Conservation (phyloP, 2,329 filamentous ascomycete genomes). For the Colletotrichum sp. region DNA sequence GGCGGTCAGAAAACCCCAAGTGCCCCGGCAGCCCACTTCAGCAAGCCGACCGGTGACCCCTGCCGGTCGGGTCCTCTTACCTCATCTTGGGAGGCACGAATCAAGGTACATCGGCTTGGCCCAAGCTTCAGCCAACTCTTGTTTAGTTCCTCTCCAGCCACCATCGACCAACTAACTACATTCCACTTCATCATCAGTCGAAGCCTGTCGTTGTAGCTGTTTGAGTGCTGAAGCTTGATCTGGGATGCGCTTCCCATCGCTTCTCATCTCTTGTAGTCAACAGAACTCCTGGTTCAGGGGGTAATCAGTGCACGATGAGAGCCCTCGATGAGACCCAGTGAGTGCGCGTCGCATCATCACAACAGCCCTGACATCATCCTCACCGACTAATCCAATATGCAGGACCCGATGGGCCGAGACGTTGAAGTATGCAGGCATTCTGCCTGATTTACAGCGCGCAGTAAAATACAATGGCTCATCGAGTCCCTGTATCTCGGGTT, state of each 20-base stretch:
- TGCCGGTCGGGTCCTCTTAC: background rate
- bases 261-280: background rate
- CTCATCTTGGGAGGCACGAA: background rate
- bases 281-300: background rate
- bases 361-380: constrained; percentile 22
- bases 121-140: constrained; percentile 9
- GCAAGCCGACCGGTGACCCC: background rate
- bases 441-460: constrained; percentile 68
- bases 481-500: constrained; percentile 72
- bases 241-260: background rate
- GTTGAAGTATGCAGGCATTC: constrained; percentile 59
- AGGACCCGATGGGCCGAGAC: constrained; percentile 74
- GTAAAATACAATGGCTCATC: constrained; percentile 62
- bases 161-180: constrained; percentile 5
- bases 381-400: background rate
- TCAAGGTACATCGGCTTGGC: constrained; percentile 3
- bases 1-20: background rate
- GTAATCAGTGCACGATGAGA: constrained; percentile 7
- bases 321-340: constrained; percentile 15
- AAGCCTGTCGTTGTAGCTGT: background rate
- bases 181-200: background rate
- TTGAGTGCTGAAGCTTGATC: background rate
- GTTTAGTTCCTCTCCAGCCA: constrained; percentile 12
- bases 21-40: background rate
- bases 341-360: constrained; percentile 4